phyloP scores from a whole-genome alignment of 352 stramenopile species.

The Globisporangium viniferum region DNA sequence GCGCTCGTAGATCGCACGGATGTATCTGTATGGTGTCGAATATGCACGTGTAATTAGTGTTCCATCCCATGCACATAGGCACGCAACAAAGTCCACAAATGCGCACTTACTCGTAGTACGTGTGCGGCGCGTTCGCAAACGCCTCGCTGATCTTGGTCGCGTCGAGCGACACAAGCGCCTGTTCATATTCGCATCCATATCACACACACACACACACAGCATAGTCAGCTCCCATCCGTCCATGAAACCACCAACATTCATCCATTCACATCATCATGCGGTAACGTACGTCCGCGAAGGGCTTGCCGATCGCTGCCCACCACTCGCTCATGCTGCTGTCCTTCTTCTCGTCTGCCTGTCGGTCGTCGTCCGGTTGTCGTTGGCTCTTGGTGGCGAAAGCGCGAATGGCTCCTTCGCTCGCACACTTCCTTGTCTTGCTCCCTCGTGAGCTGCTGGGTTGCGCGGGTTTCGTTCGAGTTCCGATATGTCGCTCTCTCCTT shows the following conservation, averaged over 20 bases:
- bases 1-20: slow-evolving; percentile 76
- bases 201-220: neutral
- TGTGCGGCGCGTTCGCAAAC: slow-evolving; percentile 56
- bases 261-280: neutral
- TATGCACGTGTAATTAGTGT: neutral
- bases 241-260: neutral
- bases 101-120: slow-evolving; percentile 65
- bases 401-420: slow-evolving; percentile 5
- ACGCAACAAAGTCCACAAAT: neutral
- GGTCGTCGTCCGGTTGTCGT: neutral
- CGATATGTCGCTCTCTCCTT: neutral
- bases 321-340: slow-evolving; percentile 60
- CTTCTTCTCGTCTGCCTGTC: neutral
- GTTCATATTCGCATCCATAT: neutral
- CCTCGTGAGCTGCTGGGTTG: neutral
- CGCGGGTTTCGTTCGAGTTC: neutral
- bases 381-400: slow-evolving; percentile 8
- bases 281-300: slow-evolving; percentile 56
- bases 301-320: slow-evolving; percentile 74
- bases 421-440: neutral
- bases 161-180: slow-evolving; percentile 68
- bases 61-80: neutral
- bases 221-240: no score
- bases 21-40: slow-evolving; percentile 36
- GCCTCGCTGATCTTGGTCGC: slow-evolving; percentile 54